Percentiles rank a stretch among this genome's conserved stretches.
phyloP scores from a whole-genome alignment of 2,329 filamentous ascomycete genomes.

The Elsinoe arachidis region DNA sequence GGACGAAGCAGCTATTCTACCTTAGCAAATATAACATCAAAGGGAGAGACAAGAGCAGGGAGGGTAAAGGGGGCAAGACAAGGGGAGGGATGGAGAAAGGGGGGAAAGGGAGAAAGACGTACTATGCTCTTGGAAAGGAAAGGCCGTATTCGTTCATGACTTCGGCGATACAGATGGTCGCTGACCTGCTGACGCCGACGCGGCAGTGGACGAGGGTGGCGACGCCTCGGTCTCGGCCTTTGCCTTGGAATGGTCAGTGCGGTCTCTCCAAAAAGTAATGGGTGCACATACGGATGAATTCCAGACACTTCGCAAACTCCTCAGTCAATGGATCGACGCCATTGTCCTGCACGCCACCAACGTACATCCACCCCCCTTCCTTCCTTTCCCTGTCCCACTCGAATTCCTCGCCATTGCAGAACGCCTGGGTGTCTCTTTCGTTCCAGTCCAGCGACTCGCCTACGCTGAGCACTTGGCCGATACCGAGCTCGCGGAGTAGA shows the following conservation, averaged over 20 bases:
- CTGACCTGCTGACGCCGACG: constrained; percentile 88
- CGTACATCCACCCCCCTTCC: constrained; percentile 44
- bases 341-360: constrained; percentile 89
- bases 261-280: not conserved
- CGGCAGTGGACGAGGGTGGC: constrained; percentile 93
- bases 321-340: constrained; percentile 85
- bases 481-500: constrained; percentile 69
- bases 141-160: constrained; percentile 77
- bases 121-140: constrained; percentile 85
- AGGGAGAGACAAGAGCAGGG: not conserved
- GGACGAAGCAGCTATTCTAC: constrained; percentile 65
- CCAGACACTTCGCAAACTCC: constrained; percentile 76
- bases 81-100: not conserved
- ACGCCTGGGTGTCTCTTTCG: constrained; percentile 46
- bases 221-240: constrained; percentile 64
- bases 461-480: constrained; percentile 80
- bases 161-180: constrained; percentile 98
- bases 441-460: constrained; percentile 82
- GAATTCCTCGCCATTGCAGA: constrained; percentile 12
- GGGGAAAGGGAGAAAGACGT: constrained; percentile 26
- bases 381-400: not conserved
- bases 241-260: constrained; percentile 47
- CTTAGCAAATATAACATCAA: constrained; percentile 16
- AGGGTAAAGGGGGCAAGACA: too few species aligned
- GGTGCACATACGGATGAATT: constrained; percentile 75